Conservation (phyloP, 2,329 filamentous ascomycete species). For the Colletotrichum somersetense region DNA sequence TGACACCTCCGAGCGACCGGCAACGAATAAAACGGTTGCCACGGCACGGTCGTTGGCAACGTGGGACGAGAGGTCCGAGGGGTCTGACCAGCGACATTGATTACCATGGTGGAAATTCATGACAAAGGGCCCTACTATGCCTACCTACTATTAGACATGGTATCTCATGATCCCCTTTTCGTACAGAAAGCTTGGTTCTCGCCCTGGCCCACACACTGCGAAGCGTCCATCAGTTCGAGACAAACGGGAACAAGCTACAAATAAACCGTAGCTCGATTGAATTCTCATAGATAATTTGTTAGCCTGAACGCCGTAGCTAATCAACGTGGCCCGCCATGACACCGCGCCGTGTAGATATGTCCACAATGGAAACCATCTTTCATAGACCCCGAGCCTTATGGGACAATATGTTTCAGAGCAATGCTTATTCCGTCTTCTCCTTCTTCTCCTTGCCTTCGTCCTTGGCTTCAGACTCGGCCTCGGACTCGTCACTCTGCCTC, state of each 20-base stretch:
- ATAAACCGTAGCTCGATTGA: not conserved
- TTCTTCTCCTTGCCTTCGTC: slow-evolving; percentile 20
- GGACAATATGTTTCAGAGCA: not conserved
- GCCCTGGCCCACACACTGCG: not conserved
- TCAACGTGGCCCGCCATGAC: slow-evolving; percentile 2
- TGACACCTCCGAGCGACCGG: not conserved
- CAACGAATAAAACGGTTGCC: not conserved
- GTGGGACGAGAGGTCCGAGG: not conserved
- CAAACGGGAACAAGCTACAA: not conserved
- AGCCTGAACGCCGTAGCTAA: slow-evolving; percentile 10
- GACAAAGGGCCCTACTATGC: not conserved
- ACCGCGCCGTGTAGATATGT: not conserved
- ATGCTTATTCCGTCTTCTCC: slow-evolving; percentile 31
- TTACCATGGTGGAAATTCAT: not conserved
- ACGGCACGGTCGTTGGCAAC: not conserved
- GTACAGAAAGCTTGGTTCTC: not conserved
- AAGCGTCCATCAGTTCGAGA: not conserved
- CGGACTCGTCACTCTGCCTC: slow-evolving; percentile 1
- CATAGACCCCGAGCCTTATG: not conserved
- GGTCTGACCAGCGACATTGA: not conserved
- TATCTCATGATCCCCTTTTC: not conserved
- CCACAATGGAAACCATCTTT: not conserved
- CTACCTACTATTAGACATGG: not conserved
- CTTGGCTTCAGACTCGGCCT: slow-evolving; percentile 4
- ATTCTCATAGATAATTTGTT: not conserved